phyloP scores from a whole-genome alignment of 179 eudicot genomes.

The Vitellaria paradoxa region DNA sequence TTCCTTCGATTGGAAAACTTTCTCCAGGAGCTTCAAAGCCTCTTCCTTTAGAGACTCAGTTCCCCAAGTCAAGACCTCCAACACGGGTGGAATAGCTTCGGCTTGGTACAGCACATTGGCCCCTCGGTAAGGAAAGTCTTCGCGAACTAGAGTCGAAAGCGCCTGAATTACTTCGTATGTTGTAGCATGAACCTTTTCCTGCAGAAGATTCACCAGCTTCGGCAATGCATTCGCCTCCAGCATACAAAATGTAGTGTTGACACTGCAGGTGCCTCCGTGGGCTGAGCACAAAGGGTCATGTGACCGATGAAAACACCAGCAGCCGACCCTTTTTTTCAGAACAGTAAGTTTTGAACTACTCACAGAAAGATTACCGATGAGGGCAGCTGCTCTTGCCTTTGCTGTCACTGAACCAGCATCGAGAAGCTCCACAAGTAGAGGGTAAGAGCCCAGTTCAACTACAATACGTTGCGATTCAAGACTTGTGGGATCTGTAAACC shows the following conservation, averaged over 20 bases:
- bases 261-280: constrained; percentile 39
- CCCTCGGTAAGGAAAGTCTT: constrained; percentile 32
- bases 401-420: constrained; percentile 26
- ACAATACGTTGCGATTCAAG: constrained; percentile 28
- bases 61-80: constrained; percentile 40
- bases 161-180: constrained; percentile 40
- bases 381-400: constrained; percentile 42
- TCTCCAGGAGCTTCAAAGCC: constrained; percentile 31
- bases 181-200: constrained; percentile 26
- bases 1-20: constrained; percentile 28
- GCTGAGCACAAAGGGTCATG: constrained; percentile 25
- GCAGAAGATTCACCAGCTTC: constrained; percentile 28
- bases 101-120: constrained; percentile 32
- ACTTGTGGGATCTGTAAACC: constrained; percentile 38
- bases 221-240: constrained; percentile 38
- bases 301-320: constrained; percentile 17
- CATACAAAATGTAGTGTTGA: constrained; percentile 32
- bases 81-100: constrained; percentile 22
- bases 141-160: constrained; percentile 30
- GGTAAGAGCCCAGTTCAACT: constrained; percentile 30
- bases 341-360: constrained; percentile 27
- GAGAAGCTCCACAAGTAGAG: constrained; percentile 29
- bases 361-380: constrained; percentile 37
- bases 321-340: constrained; percentile 10
- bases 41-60: constrained; percentile 36